These are phyloP conservation scores for Rhododendron molle DNA, from an alignment of 148 eudicot genomes.

Conservation along the genomic window DNA sequence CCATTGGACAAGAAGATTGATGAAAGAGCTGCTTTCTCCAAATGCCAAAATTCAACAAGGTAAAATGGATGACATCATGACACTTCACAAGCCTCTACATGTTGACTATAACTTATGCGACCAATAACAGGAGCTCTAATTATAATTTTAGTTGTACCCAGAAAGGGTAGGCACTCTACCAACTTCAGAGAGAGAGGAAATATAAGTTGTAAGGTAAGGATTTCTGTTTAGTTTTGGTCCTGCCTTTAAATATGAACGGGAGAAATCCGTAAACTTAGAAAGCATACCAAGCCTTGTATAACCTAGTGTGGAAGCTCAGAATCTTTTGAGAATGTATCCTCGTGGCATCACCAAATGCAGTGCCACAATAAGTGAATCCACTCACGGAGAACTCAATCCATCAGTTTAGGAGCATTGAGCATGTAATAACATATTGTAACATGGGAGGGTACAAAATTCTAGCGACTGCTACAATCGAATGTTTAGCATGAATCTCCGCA, in stretches of 20 bases:
- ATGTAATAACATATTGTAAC: not conserved
- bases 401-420: not conserved
- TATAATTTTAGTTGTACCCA: not conserved
- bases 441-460: not conserved
- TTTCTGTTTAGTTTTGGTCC: not conserved
- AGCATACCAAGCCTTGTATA: not conserved
- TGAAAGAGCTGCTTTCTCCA: not conserved
- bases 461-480: not conserved
- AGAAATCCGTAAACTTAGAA: not conserved
- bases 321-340: not conserved
- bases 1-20: not conserved
- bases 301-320: not conserved
- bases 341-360: not conserved
- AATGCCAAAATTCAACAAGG: not conserved
- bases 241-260: not conserved
- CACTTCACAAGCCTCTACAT: not conserved
- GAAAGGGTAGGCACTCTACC: not conserved
- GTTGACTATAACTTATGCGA: not conserved
- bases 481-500: not conserved
- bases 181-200: not conserved
- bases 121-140: not conserved
- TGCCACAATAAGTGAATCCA: not conserved
- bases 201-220: not conserved
- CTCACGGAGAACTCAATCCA: not conserved
- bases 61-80: not conserved